Percentiles rank a stretch among this genome's conserved stretches.
Evolutionary conservation across 352 stramenopile species (phyloP).

Genomic region (Globisporangium paroecandrum): DNA sequence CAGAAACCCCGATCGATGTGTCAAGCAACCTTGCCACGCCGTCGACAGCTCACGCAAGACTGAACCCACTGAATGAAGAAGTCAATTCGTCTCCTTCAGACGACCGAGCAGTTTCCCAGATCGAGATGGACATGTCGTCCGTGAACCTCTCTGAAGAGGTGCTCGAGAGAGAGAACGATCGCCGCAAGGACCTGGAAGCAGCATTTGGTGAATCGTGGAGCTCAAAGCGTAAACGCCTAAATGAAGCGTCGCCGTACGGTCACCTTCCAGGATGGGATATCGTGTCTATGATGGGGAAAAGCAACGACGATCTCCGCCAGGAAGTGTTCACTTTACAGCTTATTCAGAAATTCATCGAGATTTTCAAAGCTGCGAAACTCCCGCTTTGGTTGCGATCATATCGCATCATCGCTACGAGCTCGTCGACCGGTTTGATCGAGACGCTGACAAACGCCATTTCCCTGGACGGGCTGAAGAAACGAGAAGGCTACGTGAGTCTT

Average conservation of each 20-base stretch:
- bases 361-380: slow-evolving; percentile 93
- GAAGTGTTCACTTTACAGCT: slow-evolving; percentile 99
- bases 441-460: slow-evolving; percentile 97
- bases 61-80: slow-evolving; percentile 26
- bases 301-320: slow-evolving; percentile 98
- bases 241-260: slow-evolving; percentile 83
- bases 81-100: slow-evolving; percentile 24
- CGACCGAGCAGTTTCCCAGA: slow-evolving; percentile 20
- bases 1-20: slow-evolving; percentile 70
- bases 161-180: slow-evolving; percentile 78
- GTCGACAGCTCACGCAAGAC: slow-evolving; percentile 24
- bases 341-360: slow-evolving; percentile 97
- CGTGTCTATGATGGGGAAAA: slow-evolving; percentile 97
- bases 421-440: slow-evolving; percentile 96
- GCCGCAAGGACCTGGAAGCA: slow-evolving; percentile 74
- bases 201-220: slow-evolving; percentile 96
- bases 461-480: slow-evolving; percentile 97
- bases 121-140: slow-evolving; percentile 59
- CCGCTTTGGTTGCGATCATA: slow-evolving; percentile 96
- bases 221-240: slow-evolving; percentile 91
- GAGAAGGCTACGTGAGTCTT: slow-evolving; percentile 92
- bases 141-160: slow-evolving; percentile 68
- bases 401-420: slow-evolving; percentile 95
- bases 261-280: slow-evolving; percentile 92
- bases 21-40: slow-evolving; percentile 53